A percentile compares a stretch with the other conserved stretches of the same genome.
phyloP scores from a whole-genome alignment of 768 basidiomycete genomes.

The Tephrocybe sp. region DNA sequence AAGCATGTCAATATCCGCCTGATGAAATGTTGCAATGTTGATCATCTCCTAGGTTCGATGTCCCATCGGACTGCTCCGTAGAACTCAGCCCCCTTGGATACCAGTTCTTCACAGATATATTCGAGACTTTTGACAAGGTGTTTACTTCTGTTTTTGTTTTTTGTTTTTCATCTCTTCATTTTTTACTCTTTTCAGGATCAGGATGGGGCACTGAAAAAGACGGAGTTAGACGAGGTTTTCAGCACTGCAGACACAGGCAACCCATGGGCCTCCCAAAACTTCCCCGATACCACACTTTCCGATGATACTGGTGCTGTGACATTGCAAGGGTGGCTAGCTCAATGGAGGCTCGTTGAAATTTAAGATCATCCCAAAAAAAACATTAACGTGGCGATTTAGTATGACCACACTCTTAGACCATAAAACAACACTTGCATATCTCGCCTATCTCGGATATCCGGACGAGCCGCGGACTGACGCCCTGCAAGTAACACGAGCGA shows the following conservation, averaged over 20 bases:
- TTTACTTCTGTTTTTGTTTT: not conserved
- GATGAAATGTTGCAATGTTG: slow-evolving; percentile 6
- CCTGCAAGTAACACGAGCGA: slow-evolving; percentile 79
- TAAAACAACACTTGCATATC: slow-evolving; percentile 87
- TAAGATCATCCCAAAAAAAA: not conserved
- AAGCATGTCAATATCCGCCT: slow-evolving; percentile 56
- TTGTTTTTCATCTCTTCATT: too few species aligned
- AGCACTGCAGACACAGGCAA: slow-evolving; percentile 88
- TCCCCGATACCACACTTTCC: slow-evolving; percentile 86
- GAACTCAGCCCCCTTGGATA: slow-evolving; percentile 94
- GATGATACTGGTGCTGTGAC: slow-evolving; percentile 90
- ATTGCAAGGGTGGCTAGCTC: slow-evolving; percentile 96
- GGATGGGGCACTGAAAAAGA: slow-evolving; percentile 86
- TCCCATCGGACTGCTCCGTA: slow-evolving; percentile 90
- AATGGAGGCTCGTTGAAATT: slow-evolving; percentile 77
- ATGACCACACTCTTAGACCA: slow-evolving; percentile 98
- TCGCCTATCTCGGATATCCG: slow-evolving; percentile 93
- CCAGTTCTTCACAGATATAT: slow-evolving; percentile 96
- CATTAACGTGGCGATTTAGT: slow-evolving; percentile 38
- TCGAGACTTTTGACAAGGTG: slow-evolving; percentile 93
- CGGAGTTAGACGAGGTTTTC: slow-evolving; percentile 86
- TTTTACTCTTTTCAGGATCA: slow-evolving; percentile 61
- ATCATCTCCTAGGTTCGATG: slow-evolving; percentile 74
- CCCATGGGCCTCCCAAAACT: slow-evolving; percentile 92
- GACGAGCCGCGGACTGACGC: slow-evolving; percentile 79